Percentiles rank a stretch among this genome's conserved stretches.
These are phyloP conservation scores for Evernia prunastri DNA, from an alignment of 495 filamentous ascomycete genomes.

Conservation along the genomic window DNA sequence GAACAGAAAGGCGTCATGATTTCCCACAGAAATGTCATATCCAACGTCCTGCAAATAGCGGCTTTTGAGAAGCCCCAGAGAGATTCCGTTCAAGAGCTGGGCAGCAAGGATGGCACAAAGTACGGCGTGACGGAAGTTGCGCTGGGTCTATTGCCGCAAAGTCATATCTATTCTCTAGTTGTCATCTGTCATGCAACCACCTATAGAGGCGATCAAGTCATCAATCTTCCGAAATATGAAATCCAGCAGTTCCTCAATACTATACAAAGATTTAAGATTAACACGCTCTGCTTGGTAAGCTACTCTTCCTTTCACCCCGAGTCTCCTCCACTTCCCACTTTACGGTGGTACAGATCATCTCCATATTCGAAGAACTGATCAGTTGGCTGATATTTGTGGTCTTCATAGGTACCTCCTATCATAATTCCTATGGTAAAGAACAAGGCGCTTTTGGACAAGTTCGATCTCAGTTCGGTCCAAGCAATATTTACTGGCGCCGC, in stretches of 20 bases:
- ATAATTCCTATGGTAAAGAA: slow-evolving; percentile 74
- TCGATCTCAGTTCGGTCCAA: slow-evolving; percentile 64
- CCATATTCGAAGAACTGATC: neutral
- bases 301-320: neutral
- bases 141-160: slow-evolving; percentile 73
- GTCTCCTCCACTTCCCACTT: neutral
- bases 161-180: slow-evolving; percentile 81
- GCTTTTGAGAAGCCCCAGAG: slow-evolving; percentile 49
- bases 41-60: slow-evolving; percentile 64
- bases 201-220: slow-evolving; percentile 70
- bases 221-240: slow-evolving; percentile 85
- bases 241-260: slow-evolving; percentile 55
- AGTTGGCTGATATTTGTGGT: neutral
- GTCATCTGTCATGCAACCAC: slow-evolving; percentile 62
- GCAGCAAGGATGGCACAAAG: slow-evolving; percentile 32
- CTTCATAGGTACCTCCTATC: slow-evolving; percentile 68
- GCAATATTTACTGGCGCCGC: slow-evolving; percentile 75
- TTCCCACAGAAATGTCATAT: slow-evolving; percentile 80
- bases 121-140: slow-evolving; percentile 48
- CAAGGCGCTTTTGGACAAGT: slow-evolving; percentile 54
- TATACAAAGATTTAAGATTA: slow-evolving; percentile 70
- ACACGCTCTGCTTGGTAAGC: slow-evolving; percentile 58
- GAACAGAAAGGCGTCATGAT: slow-evolving; percentile 90
- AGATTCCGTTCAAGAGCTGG: slow-evolving; percentile 33
- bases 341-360: neutral